These are phyloP conservation scores for Thelonectria blattea DNA, from an alignment of 2,329 filamentous ascomycete species.

Conservation along the genomic window DNA sequence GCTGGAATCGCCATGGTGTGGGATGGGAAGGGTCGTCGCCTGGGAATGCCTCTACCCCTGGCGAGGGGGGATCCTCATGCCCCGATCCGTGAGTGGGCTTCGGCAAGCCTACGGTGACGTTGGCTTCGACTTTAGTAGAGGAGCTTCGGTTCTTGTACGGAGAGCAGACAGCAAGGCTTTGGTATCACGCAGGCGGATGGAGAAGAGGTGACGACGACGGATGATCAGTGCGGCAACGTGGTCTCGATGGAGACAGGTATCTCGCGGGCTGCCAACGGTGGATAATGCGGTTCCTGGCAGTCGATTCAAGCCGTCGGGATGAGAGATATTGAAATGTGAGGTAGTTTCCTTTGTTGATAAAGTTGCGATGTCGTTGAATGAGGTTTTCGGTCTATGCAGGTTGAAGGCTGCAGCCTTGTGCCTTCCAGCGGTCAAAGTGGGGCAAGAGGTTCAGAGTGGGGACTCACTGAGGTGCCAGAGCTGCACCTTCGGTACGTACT, in stretches of 20 bases:
- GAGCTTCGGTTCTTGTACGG: background rate
- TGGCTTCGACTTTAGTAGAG: background rate
- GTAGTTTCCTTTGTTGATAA: slow-evolving; percentile 2
- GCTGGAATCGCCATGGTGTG: slow-evolving; percentile 62
- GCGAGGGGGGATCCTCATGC: slow-evolving; percentile 14
- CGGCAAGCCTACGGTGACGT: slow-evolving; percentile 4
- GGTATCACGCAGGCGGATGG: slow-evolving; percentile 10
- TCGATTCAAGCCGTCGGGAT: background rate
- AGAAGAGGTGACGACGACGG: background rate
- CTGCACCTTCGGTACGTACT: background rate
- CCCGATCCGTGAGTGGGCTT: background rate
- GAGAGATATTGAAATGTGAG: background rate
- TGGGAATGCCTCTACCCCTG: slow-evolving; percentile 11
- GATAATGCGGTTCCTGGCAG: background rate
- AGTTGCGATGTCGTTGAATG: slow-evolving; percentile 19
- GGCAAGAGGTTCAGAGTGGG: slow-evolving; percentile 14
- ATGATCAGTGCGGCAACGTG: background rate
- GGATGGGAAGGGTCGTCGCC: background rate
- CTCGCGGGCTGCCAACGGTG: background rate
- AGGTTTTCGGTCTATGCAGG: slow-evolving; percentile 19
- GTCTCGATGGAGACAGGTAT: background rate
- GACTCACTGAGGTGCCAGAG: background rate
- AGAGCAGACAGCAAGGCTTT: background rate
- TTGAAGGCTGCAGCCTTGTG: slow-evolving; percentile 15
- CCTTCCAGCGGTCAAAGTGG: slow-evolving; percentile 18